These are phyloP conservation scores for Ramaria rubella DNA, from an alignment of 768 basidiomycete species.

Conservation along the genomic window DNA sequence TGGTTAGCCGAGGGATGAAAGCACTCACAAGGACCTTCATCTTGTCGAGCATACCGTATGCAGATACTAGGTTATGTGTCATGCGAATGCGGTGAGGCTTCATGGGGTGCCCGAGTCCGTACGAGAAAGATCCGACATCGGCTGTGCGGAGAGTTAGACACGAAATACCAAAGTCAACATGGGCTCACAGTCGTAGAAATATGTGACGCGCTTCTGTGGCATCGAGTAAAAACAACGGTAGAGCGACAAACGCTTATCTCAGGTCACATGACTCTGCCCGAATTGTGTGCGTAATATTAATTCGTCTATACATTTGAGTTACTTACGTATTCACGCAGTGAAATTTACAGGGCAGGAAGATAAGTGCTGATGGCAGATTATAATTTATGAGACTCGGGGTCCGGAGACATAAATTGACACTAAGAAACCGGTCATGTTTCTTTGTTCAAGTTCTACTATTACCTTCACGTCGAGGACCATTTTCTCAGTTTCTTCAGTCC, in stretches of 20 bases:
- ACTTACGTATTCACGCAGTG: too few relatives aligned
- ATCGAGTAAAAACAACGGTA: conserved; percentile 27
- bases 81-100: conserved; percentile 94
- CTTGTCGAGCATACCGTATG: conserved; percentile 89
- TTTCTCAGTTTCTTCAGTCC: too few relatives aligned
- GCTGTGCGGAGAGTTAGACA: conserved; percentile 31
- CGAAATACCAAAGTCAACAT: neutral
- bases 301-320: too few relatives aligned
- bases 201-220: conserved; percentile 70
- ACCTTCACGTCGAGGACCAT: too few relatives aligned
- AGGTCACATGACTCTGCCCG: neutral
- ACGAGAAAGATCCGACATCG: conserved; percentile 71
- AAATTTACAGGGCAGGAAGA: too few relatives aligned
- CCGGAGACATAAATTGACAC: too few relatives aligned
- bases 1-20: neutral
- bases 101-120: conserved; percentile 88
- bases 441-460: too few relatives aligned
- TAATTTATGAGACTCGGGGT: too few relatives aligned
- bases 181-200: conserved; percentile 67
- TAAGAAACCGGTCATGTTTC: too few relatives aligned
- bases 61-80: conserved; percentile 84
- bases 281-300: too few relatives aligned
- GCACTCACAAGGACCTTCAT: conserved; percentile 82
- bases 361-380: too few relatives aligned
- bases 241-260: neutral